Percentiles rank a stretch among this genome's conserved stretches.
Evolutionary conservation across 768 basidiomycete species (phyloP).

Genomic region (Albatrellus ellisii): DNA sequence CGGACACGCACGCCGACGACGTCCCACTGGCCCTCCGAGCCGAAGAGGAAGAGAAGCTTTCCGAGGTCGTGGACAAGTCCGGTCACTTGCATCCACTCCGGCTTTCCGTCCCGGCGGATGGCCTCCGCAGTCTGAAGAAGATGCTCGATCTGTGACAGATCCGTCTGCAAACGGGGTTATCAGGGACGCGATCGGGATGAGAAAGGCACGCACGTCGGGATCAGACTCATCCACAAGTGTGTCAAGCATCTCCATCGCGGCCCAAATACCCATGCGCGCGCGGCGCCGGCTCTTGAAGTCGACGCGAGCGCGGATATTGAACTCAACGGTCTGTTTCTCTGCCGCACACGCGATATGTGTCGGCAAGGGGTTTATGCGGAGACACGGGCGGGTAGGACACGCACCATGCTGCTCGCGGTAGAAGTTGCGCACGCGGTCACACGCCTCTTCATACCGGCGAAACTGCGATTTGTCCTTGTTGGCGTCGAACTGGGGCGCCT

Average conservation of each 20-base stretch:
- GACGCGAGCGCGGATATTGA: conserved; percentile 67
- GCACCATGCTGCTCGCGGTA: conserved; percentile 71
- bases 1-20: conserved; percentile 63
- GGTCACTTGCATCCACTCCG: conserved; percentile 87
- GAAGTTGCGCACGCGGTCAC: conserved; percentile 65
- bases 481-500: conserved; percentile 42
- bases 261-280: conserved; percentile 72
- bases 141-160: conserved; percentile 79
- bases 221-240: conserved; percentile 86
- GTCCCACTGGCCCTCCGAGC: conserved; percentile 87
- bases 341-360: conserved; percentile 3
- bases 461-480: conserved; percentile 55
- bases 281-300: conserved; percentile 55
- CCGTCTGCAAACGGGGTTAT: conserved; percentile 32
- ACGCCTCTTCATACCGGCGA: conserved; percentile 62
- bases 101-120: conserved; percentile 73
- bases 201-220: conserved; percentile 47
- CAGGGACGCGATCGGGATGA: neutral
- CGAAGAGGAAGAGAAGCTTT: conserved; percentile 75
- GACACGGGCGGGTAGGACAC: conserved; percentile 11
- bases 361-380: too few relatives aligned
- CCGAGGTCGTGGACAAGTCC: conserved; percentile 86
- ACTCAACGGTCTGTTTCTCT: conserved; percentile 84
- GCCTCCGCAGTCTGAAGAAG: conserved; percentile 88
- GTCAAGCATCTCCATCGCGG: conserved; percentile 78